phyloP scores from a whole-genome alignment of 1,139 yeast species.

The Saccharomyces hybrid region DNA sequence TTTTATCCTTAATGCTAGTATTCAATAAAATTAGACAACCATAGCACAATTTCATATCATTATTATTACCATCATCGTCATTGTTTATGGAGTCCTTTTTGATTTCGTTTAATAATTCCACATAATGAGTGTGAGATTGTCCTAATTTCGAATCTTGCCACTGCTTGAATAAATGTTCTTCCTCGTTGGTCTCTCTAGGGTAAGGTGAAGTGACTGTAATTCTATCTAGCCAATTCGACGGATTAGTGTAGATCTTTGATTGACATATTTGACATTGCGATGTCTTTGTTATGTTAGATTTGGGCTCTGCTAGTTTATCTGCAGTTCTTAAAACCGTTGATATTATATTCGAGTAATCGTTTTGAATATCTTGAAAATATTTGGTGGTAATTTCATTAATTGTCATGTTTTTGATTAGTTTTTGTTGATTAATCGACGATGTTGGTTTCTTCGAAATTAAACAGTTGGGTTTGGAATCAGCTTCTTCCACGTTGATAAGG shows the following conservation, averaged over 20 bases:
- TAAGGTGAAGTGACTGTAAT: slow-evolving; percentile 64
- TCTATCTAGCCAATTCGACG: slow-evolving; percentile 60
- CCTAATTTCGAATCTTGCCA: slow-evolving; percentile 29
- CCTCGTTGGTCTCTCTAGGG: slow-evolving; percentile 44
- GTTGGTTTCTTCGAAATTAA: background rate
- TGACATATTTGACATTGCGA: slow-evolving; percentile 47
- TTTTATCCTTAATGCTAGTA: slow-evolving; percentile 36
- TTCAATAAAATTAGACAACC: slow-evolving; percentile 65
- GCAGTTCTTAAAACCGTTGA: slow-evolving; percentile 92
- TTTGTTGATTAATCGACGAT: slow-evolving; percentile 4
- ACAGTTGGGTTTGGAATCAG: background rate
- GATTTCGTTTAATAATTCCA: slow-evolving; percentile 13
- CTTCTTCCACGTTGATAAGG: slow-evolving; percentile 11
- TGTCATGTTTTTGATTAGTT: slow-evolving; percentile 57
- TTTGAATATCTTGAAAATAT: slow-evolving; percentile 67
- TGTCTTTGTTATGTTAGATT: slow-evolving; percentile 11
- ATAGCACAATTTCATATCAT: slow-evolving; percentile 47
- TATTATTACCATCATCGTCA: slow-evolving; percentile 8
- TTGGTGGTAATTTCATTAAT: slow-evolving; percentile 70
- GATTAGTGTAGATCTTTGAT: slow-evolving; percentile 45
- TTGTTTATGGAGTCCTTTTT: slow-evolving; percentile 5
- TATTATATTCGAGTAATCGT: slow-evolving; percentile 82
- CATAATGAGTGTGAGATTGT: slow-evolving; percentile 10
- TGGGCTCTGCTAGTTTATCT: slow-evolving; percentile 60
- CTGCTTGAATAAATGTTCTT: slow-evolving; percentile 34